phyloP scores from a whole-genome alignment of 345 rosid genomes.

The Erysimum cheiranthoides region DNA sequence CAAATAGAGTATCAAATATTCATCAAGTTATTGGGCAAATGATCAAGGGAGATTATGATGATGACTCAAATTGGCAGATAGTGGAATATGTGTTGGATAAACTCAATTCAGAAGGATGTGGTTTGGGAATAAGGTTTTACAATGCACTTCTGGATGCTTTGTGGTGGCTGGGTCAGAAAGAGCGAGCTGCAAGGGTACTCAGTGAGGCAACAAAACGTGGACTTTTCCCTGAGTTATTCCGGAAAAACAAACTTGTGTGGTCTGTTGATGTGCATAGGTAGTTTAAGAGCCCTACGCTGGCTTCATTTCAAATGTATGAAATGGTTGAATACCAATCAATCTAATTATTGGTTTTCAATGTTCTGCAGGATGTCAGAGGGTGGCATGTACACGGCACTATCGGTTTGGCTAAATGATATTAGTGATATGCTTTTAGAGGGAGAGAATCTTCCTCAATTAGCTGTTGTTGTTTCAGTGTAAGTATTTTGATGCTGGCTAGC shows the following conservation, averaged over 20 bases:
- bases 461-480: constrained; percentile 84
- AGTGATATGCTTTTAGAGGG: constrained; percentile 57
- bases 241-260: constrained; percentile 83
- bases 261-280: constrained; percentile 94
- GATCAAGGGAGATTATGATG: constrained; percentile 93
- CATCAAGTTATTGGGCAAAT: constrained; percentile 93
- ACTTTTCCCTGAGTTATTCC: constrained; percentile 88
- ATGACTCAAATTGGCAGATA: constrained; percentile 91
- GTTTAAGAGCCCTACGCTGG: constrained; percentile 8
- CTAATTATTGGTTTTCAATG: constrained; percentile 37
- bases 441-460: constrained; percentile 82
- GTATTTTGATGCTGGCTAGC: constrained; percentile 33
- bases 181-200: constrained; percentile 87
- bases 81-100: constrained; percentile 90
- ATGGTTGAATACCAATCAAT: constrained; percentile 27
- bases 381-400: constrained; percentile 71
- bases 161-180: constrained; percentile 95
- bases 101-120: constrained; percentile 86
- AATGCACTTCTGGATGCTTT: constrained; percentile 91
- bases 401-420: constrained; percentile 80
- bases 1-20: constrained; percentile 71
- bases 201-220: constrained; percentile 83
- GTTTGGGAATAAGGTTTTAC: constrained; percentile 87
- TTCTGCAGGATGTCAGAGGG: constrained; percentile 92
- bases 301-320: constrained; percentile 26